Conservation (phyloP, 495 filamentous ascomycete genomes). For the Penicillium flavigenum region DNA sequence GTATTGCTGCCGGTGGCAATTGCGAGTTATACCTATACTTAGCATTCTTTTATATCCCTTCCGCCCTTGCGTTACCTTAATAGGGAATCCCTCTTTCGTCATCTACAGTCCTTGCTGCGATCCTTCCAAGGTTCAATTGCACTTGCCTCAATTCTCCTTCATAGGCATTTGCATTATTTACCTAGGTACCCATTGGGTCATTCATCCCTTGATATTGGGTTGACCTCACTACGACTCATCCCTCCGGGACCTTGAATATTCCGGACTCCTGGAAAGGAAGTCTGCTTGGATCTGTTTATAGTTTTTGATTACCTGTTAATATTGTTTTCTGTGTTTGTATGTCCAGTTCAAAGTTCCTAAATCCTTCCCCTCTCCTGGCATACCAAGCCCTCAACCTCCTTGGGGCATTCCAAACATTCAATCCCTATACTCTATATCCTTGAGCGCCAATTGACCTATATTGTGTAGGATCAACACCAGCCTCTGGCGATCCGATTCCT, state of each 20-base stretch:
- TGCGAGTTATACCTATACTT: slow-evolving; percentile 13
- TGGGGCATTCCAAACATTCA: slow-evolving; percentile 33
- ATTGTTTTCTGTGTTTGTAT: slow-evolving; percentile 20
- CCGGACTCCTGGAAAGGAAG: slow-evolving; percentile 22
- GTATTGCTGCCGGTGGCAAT: slow-evolving; percentile 38
- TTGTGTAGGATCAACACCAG: slow-evolving; percentile 32
- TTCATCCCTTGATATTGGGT: slow-evolving; percentile 14
- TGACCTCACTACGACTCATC: slow-evolving; percentile 22
- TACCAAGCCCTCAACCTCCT: slow-evolving; percentile 30
- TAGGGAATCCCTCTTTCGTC: slow-evolving; percentile 21
- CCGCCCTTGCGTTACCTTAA: slow-evolving; percentile 36
- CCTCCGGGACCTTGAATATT: slow-evolving; percentile 20
- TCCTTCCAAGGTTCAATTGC: slow-evolving; percentile 13
- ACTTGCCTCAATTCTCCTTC: slow-evolving; percentile 18
- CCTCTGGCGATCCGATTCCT: slow-evolving; percentile 24
- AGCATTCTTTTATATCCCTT: slow-evolving; percentile 25
- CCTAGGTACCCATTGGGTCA: slow-evolving; percentile 12
- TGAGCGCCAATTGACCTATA: slow-evolving; percentile 29
- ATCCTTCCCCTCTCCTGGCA: slow-evolving; percentile 33
- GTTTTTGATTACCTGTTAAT: slow-evolving; percentile 19
- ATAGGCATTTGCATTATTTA: slow-evolving; percentile 9
- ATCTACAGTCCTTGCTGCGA: slow-evolving; percentile 41
- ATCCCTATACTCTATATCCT: slow-evolving; percentile 19
- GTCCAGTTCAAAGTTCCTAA: slow-evolving; percentile 15
- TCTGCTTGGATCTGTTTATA: slow-evolving; percentile 31